phyloP scores from a whole-genome alignment of 2,329 filamentous ascomycete species.

The Alternaria sp. region DNA sequence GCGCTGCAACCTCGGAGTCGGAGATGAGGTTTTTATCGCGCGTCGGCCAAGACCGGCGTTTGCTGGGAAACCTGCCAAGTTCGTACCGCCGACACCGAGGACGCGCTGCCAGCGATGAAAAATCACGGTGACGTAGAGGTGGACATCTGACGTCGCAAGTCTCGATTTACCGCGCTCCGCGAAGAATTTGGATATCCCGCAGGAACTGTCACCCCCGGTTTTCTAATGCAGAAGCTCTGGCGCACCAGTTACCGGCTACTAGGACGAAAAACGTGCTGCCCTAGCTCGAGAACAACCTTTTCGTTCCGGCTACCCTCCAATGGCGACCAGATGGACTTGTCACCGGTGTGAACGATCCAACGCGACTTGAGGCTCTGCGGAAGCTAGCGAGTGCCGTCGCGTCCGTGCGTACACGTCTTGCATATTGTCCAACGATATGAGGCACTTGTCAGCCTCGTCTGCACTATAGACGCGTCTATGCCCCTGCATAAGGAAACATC shows the following conservation, averaged over 20 bases:
- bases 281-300: neutral
- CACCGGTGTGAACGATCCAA: neutral
- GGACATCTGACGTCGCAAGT: neutral
- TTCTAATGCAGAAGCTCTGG: slow-evolving; percentile 1
- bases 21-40: slow-evolving; percentile 14
- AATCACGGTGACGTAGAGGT: neutral
- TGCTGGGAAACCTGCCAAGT: neutral
- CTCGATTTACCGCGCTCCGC: neutral
- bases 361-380: slow-evolving; percentile 13
- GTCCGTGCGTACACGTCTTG: slow-evolving; percentile 2
- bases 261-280: neutral
- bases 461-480: slow-evolving; percentile 1
- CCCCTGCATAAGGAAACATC: neutral
- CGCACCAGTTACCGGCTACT: neutral
- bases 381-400: neutral
- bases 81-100: neutral
- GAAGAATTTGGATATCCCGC: neutral
- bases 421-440: slow-evolving; percentile 2
- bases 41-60: slow-evolving; percentile 32
- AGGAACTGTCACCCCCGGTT: neutral
- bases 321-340: neutral
- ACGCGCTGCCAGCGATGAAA: neutral
- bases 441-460: slow-evolving; percentile 9
- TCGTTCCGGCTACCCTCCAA: neutral
- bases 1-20: slow-evolving; percentile 29